Conservation (phyloP, 257 asterid genomes). For the Solanum tarapatanum region DNA sequence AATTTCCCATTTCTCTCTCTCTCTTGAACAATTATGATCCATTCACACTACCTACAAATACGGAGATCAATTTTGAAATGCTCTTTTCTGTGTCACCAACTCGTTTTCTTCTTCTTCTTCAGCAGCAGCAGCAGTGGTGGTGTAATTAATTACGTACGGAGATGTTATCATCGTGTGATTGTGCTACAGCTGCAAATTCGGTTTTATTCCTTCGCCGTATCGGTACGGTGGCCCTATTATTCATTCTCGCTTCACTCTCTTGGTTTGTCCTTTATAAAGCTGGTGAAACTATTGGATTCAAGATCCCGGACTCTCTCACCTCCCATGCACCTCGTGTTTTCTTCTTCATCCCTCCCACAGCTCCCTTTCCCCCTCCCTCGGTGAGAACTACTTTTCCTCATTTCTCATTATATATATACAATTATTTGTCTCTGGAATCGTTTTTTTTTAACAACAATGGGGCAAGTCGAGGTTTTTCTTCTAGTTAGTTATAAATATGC, state of each 20-base stretch:
- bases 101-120: not conserved
- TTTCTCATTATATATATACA: not conserved
- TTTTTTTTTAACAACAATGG: not conserved
- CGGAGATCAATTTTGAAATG: not conserved
- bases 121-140: not conserved
- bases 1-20: not conserved
- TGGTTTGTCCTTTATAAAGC: constrained; percentile 20
- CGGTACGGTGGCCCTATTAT: not conserved
- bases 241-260: not conserved
- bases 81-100: not conserved
- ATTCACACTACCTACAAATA: not conserved
- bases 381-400: not conserved
- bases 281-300: constrained; percentile 7
- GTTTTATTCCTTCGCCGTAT: constrained; percentile 3
- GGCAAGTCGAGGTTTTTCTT: not conserved
- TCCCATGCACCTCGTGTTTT: not conserved
- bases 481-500: not conserved
- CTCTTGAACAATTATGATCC: not conserved
- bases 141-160: not conserved
- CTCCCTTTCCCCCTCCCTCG: not conserved
- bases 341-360: not conserved
- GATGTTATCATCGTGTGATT: not conserved
- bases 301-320: not conserved
- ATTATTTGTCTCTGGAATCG: not conserved
- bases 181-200: not conserved